Evolutionary conservation across 2,329 filamentous ascomycete species (phyloP).

Genomic region (Moelleriella libera): DNA sequence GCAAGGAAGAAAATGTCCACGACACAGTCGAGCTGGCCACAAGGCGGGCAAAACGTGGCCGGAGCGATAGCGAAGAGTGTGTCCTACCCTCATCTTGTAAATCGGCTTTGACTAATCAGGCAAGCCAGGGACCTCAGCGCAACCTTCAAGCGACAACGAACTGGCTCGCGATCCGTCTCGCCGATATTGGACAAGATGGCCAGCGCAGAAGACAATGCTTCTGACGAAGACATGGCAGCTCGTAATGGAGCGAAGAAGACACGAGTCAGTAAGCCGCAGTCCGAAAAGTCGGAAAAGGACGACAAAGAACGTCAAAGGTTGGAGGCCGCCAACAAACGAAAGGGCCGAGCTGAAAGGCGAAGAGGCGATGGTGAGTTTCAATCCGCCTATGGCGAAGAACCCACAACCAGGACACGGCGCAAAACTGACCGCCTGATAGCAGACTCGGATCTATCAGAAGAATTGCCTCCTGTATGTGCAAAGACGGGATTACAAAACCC

Average conservation of each 20-base stretch:
- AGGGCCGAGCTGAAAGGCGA: slow-evolving; percentile 67
- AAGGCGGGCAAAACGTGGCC: slow-evolving; percentile 64
- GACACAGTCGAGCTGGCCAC: slow-evolving; percentile 35
- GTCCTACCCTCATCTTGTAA: slow-evolving; percentile 21
- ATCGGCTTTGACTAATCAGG: slow-evolving; percentile 10
- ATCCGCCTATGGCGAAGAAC: neutral
- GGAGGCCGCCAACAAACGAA: slow-evolving; percentile 67
- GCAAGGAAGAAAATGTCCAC: slow-evolving; percentile 61
- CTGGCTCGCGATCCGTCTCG: slow-evolving; percentile 59
- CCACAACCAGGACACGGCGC: neutral
- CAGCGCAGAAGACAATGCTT: slow-evolving; percentile 43
- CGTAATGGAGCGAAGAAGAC: slow-evolving; percentile 45
- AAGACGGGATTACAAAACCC: slow-evolving; percentile 13
- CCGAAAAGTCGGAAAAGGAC: slow-evolving; percentile 52
- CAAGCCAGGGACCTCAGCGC: slow-evolving; percentile 46
- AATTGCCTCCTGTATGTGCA: slow-evolving; percentile 38
- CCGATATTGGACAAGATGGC: slow-evolving; percentile 33
- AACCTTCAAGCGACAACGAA: slow-evolving; percentile 69
- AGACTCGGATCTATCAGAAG: slow-evolving; percentile 64
- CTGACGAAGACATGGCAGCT: slow-evolving; percentile 51
- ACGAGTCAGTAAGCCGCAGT: slow-evolving; percentile 43
- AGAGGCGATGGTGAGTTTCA: slow-evolving; percentile 58
- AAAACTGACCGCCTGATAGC: neutral
- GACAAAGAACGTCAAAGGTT: slow-evolving; percentile 61
- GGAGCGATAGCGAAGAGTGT: slow-evolving; percentile 91